Evolutionary conservation across 768 basidiomycete genomes (phyloP), one percentile per base, ranked within the genome.

Genomic region (Gyrodon lividus): DNA sequence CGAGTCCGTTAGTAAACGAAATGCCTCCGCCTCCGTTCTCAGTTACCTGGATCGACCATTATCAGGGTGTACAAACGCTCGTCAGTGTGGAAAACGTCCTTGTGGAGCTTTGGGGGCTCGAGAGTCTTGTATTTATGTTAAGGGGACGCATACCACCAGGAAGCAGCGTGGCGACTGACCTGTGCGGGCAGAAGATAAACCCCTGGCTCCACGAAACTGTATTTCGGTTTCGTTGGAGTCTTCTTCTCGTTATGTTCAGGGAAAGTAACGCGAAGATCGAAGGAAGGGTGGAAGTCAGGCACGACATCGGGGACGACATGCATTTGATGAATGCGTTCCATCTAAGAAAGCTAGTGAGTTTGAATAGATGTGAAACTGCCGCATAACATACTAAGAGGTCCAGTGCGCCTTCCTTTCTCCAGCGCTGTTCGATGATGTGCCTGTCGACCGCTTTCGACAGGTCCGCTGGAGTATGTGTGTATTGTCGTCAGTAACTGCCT

Each of bases 321-420:
- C 92, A 97, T 92, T 71, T 94, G 90, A 59, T 92, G 78, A 40
- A 98, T 63, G 63, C 95, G 87, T 64, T 97, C 90, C 92, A 97
- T 97, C 88, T 94, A 63, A 6, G 26, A 26, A 17, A 35, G 10
- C 8, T 8, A 30, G 20, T 44, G 26, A 40, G n/a, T 20, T 19
- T 13, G 42, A 24, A 23, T 43, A 1, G 12, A 38, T n/a, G 17
- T 12, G 4, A 24, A 20, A 20, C 8, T 12, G 24, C 13, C 5
- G 24, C 26, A 38, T 16, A 12, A 30, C 52, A 13, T 28, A 92
- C 93, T 66, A 98, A 73, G 33, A 93, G 73, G 64, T 97, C 94
- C 31, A 98, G 74, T 24, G 78, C 78, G 2, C 93, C 95, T 39
- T 90, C 83, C 46, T 85, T 85, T 50, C 90, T 77, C 96, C 93